Conservation (phyloP, 2,329 filamentous ascomycete species). For the Aureobasidium leucospermi region DNA sequence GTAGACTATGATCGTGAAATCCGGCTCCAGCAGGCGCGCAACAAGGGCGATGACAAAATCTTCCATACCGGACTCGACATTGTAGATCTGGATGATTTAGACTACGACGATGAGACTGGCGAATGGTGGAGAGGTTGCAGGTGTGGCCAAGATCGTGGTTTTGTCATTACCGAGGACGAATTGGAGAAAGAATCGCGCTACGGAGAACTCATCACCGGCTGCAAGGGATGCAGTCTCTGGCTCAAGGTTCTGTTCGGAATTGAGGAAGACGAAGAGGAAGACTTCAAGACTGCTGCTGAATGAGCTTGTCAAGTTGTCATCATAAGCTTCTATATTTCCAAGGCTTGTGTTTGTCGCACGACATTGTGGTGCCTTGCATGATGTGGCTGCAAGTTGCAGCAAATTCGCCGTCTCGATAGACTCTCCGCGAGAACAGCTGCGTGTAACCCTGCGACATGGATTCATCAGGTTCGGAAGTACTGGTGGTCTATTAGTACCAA, state of each 20-base stretch:
- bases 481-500: no score
- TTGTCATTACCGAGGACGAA: conserved; percentile 47
- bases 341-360: not conserved
- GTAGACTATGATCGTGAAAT: conserved; percentile 44
- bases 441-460: not conserved
- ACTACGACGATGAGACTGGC: conserved; percentile 30
- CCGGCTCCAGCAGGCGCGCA: conserved; percentile 28
- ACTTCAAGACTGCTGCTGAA: not conserved
- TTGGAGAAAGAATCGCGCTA: conserved; percentile 43
- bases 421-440: not conserved
- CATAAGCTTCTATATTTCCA: not conserved
- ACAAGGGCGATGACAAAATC: conserved; percentile 24
- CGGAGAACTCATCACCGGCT: conserved; percentile 53
- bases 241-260: conserved; percentile 53
- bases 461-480: no score
- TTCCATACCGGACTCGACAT: conserved; percentile 47
- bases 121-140: conserved; percentile 49
- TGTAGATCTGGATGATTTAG: conserved; percentile 51
- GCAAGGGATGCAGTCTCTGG: conserved; percentile 57
- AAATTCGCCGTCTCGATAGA: not conserved
- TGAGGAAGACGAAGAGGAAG: conserved; percentile 25
- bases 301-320: not conserved
- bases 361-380: not conserved
- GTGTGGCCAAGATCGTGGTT: conserved; percentile 52
- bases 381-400: not conserved